A percentile compares a stretch with the other conserved stretches of the same genome.
Conservation (phyloP, 371 early-diverging fungal genomes). For the Actinomortierella wolfii region DNA sequence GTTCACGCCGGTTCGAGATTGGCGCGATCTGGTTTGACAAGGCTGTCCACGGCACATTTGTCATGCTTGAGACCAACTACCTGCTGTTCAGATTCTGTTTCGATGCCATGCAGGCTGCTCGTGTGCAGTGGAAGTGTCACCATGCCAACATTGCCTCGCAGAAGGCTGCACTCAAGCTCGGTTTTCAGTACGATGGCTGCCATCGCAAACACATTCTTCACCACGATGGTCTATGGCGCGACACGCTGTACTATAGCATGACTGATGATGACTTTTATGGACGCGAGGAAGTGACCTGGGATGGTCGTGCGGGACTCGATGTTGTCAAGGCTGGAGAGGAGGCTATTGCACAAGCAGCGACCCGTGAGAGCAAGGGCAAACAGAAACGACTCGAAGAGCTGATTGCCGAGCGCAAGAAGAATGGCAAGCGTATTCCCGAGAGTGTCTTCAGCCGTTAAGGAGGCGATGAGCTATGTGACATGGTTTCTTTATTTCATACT, state of each 20-base stretch:
- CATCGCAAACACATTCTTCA: slow-evolving; percentile 50
- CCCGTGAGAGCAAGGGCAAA: neutral
- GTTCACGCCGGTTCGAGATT: slow-evolving; percentile 18
- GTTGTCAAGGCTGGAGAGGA: slow-evolving; percentile 5
- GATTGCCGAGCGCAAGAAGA: slow-evolving; percentile 13
- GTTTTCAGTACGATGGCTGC: slow-evolving; percentile 50
- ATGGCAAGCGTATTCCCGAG: slow-evolving; percentile 21
- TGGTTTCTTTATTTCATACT: too few relatives aligned
- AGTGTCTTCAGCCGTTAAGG: neutral
- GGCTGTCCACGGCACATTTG: slow-evolving; percentile 28
- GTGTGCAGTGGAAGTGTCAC: slow-evolving; percentile 49
- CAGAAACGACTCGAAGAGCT: slow-evolving; percentile 18
- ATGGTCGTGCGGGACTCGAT: slow-evolving; percentile 11
- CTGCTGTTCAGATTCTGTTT: slow-evolving; percentile 29
- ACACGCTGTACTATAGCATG: slow-evolving; percentile 28
- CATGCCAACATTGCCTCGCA: slow-evolving; percentile 51
- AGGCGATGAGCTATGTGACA: too few relatives aligned
- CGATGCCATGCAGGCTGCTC: slow-evolving; percentile 27
- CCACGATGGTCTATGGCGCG: slow-evolving; percentile 27
- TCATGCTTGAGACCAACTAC: slow-evolving; percentile 33
- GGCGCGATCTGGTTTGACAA: slow-evolving; percentile 39
- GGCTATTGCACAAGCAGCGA: neutral
- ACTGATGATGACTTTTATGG: slow-evolving; percentile 45
- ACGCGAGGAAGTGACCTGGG: slow-evolving; percentile 8
- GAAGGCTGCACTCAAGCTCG: slow-evolving; percentile 49